These are phyloP conservation scores for Rhodocollybia butyracea DNA, from an alignment of 768 basidiomycete genomes.

Conservation along the genomic window DNA sequence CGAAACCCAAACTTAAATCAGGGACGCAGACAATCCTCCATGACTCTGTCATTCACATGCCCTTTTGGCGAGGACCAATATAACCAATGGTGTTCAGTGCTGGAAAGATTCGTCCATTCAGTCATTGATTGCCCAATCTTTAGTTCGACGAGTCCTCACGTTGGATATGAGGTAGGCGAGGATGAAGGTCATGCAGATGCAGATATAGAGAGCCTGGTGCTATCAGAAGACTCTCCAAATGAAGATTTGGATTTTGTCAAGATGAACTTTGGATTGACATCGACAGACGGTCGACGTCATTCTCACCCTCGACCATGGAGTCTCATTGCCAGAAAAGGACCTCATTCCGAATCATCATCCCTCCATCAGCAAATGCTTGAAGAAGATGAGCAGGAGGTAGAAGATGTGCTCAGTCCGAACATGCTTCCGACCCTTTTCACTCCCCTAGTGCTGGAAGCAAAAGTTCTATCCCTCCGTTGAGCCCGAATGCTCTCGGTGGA, in stretches of 20 bases:
- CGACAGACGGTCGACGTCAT: slow-evolving; percentile 15
- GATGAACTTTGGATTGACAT: background rate
- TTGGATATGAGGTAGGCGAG: background rate
- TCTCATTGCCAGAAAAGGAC: slow-evolving; percentile 33
- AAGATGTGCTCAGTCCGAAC: slow-evolving; percentile 30
- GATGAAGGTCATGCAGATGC: slow-evolving; percentile 19
- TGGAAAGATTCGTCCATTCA: slow-evolving; percentile 7
- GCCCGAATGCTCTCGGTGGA: background rate
- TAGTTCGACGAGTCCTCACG: slow-evolving; percentile 9
- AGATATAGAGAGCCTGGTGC: background rate
- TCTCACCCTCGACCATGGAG: slow-evolving; percentile 35
- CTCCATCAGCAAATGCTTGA: slow-evolving; percentile 23
- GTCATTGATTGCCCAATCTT: background rate
- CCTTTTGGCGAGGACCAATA: slow-evolving; percentile 14
- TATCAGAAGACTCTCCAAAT: background rate
- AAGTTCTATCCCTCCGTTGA: slow-evolving; percentile 2
- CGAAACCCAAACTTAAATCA: slow-evolving; percentile 6
- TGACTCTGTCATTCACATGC: slow-evolving; percentile 10
- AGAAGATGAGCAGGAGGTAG: slow-evolving; percentile 14
- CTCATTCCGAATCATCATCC: slow-evolving; percentile 34
- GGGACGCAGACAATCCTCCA: background rate
- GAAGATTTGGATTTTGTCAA: background rate
- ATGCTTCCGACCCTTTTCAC: slow-evolving; percentile 33
- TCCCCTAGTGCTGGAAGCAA: background rate
- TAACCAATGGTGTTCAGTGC: slow-evolving; percentile 16